Conservation (phyloP, 2,329 filamentous ascomycete genomes). For the Periconia sp. region DNA sequence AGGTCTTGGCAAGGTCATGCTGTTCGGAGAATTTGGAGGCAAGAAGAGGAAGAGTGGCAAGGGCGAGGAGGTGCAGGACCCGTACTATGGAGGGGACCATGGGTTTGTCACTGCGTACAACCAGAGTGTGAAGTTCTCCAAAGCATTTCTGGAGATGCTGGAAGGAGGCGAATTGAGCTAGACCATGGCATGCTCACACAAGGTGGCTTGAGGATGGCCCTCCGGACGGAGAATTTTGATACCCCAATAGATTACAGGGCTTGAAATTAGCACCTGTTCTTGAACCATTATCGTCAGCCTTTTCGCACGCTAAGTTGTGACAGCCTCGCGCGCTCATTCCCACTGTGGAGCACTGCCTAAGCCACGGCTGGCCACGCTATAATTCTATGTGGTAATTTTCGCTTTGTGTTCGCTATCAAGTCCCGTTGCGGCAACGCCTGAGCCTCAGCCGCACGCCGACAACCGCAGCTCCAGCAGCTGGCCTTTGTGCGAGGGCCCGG, state of each 20-base stretch:
- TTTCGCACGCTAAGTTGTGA: no score
- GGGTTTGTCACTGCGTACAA: slow-evolving; percentile 88
- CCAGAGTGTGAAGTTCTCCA: slow-evolving; percentile 78
- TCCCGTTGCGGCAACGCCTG: not conserved
- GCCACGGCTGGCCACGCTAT: no score
- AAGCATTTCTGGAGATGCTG: slow-evolving; percentile 73
- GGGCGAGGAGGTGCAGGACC: slow-evolving; percentile 78
- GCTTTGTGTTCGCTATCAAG: not conserved
- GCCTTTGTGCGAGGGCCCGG: not conserved
- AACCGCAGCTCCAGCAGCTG: not conserved
- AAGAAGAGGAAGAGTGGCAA: slow-evolving; percentile 46
- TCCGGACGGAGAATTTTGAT: slow-evolving; percentile 21
- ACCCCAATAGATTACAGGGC: slow-evolving; percentile 21
- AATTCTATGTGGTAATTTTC: no score
- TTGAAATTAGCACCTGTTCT: no score
- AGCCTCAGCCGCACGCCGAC: slow-evolving; percentile 9
- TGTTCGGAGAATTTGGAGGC: slow-evolving; percentile 84
- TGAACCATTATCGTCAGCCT: no score
- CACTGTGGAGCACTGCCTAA: no score
- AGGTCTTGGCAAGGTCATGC: slow-evolving; percentile 64
- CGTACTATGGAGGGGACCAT: slow-evolving; percentile 86
- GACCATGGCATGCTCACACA: not conserved
- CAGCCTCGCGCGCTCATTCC: no score
- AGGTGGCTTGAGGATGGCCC: not conserved
- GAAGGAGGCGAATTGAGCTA: slow-evolving; percentile 44